A percentile compares a stretch with the other conserved stretches of the same genome.
These are phyloP conservation scores for Plantago coronopus DNA, from an alignment of 305 asterid genomes.

Conservation along the genomic window DNA sequence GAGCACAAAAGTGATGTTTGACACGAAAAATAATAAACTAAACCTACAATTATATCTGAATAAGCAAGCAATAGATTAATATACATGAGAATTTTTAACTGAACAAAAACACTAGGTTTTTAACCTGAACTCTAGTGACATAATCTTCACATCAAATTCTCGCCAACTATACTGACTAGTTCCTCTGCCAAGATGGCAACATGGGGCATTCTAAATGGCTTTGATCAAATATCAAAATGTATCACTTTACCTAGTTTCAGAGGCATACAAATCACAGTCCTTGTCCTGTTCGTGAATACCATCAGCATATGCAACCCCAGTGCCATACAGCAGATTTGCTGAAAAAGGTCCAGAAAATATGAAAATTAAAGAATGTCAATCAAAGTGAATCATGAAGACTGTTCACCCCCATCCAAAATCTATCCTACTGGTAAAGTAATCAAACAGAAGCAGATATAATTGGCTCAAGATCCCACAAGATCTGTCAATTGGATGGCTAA, in stretches of 20 bases:
- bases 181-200: constrained; percentile 2
- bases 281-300: constrained; percentile 24
- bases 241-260: constrained; percentile 31
- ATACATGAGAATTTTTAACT: no score
- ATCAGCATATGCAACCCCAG: constrained; percentile 27
- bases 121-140: no score
- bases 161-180: neutral
- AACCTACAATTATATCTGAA: no score
- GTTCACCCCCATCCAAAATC: neutral
- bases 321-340: constrained; percentile 34
- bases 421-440: neutral
- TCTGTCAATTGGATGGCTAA: no score
- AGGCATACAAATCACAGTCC: constrained; percentile 26
- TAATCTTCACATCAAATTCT: no score
- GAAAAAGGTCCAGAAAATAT: constrained; percentile 23
- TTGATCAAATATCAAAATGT: no score
- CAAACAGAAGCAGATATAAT: constrained; percentile 1
- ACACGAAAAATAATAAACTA: no score
- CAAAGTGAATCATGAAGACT: no score
- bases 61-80: no score
- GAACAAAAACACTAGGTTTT: no score
- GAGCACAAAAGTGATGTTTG: no score
- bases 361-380: neutral
- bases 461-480: neutral
- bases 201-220: neutral